Evolutionary conservation across 2,329 filamentous ascomycete species (phyloP), one percentile per base, ranked within the genome.

Genomic region (Scortechinia acanthostroma): DNA sequence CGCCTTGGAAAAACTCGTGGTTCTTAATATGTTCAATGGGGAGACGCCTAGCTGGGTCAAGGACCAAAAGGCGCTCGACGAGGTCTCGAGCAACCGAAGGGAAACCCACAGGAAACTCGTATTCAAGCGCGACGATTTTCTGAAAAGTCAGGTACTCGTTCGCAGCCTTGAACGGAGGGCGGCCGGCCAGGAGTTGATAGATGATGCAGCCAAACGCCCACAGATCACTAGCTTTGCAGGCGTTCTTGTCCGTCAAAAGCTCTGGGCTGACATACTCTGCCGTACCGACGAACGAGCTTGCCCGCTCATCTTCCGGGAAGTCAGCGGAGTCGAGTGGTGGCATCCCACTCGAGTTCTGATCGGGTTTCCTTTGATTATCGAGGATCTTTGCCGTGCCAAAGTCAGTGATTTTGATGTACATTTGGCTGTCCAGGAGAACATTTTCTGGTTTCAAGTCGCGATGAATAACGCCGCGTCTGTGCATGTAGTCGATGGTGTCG

Each of bases 201-300:
- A 98, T 82, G 54, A 98, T 98, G 68, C 93, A 98, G 6, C 93
- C 93, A 68, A 95, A 98, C 2, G 93, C 93, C 93, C 93, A 98
- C 43, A 98, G 66, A 65, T 98, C 93, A 62, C 93, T 97, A 37
- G 91, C 88, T 67, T 97, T 98, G 71, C 91, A 96, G 17, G 91
- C 93, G 56, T 88, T 94, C 69, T 97, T 97, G 58, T 95, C 90
- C 22, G 88, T 95, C 45, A 98, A 72, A n/a, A 98, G 74, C 62
- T 98, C 93, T 0, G 93, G 93, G 58, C 93, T 97, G 53, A 98
- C 93, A 57, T 98, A 98, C 63, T 98, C 93, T 10, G 93, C 93
- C 0, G 93, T 98, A 25, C 93, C 93, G 35, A 98, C 93, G 61
- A 98, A 98, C 0, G 93, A 98, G 25, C 88, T 88, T 13, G 91